A percentile compares a stretch with the other conserved stretches of the same genome.
These are phyloP conservation scores for Saturnispora dispora DNA, from an alignment of 805 yeast species.

Conservation along the genomic window DNA sequence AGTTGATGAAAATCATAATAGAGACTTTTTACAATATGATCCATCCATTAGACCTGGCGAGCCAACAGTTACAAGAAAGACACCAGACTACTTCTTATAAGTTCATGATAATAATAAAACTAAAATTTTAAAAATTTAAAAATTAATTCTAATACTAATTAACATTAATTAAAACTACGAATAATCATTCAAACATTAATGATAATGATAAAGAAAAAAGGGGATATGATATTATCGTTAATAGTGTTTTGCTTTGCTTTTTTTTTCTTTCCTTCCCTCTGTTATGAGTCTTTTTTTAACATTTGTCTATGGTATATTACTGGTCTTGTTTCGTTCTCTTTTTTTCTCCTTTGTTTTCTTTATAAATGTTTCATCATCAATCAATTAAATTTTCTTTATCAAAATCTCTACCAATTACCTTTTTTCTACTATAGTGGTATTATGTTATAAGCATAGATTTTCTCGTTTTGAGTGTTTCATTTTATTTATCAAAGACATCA, in stretches of 20 bases:
- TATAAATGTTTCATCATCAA: not conserved
- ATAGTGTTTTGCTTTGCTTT: not conserved
- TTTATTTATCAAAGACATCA: too few species aligned
- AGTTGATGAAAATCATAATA: slow-evolving; percentile 87
- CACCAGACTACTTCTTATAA: slow-evolving; percentile 92
- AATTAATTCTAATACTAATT: not conserved
- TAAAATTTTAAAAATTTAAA: not conserved
- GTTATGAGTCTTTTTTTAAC: not conserved
- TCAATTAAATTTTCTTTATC: not conserved
- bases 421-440: not conserved
- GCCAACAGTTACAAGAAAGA: slow-evolving; percentile 92
- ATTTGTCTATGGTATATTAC: not conserved
- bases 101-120: not conserved
- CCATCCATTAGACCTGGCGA: slow-evolving; percentile 97
- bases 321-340: not conserved
- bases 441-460: not conserved
- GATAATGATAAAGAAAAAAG: not conserved
- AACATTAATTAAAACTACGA: not conserved
- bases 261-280: not conserved
- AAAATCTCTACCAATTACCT: not conserved
- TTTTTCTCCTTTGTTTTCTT: slow-evolving; percentile 1
- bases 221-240: not conserved
- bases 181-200: not conserved
- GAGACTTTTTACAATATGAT: slow-evolving; percentile 90
- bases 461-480: not conserved